Evolutionary conservation across 306 rosid species (phyloP).

Genomic region (Cicer cuneatum): DNA sequence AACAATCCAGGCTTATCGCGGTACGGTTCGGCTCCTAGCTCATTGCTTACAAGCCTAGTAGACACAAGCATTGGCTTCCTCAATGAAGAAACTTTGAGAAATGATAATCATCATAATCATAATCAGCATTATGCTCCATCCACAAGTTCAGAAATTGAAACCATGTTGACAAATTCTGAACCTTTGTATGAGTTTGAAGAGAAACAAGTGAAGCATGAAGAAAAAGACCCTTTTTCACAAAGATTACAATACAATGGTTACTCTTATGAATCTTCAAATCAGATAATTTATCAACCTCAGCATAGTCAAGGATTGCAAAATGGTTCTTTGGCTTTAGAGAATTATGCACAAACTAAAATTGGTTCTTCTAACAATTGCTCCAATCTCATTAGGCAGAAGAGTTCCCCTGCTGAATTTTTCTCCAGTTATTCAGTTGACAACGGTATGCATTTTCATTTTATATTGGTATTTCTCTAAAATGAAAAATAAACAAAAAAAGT

Average conservation of each 20-base stretch:
- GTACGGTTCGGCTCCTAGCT: constrained; percentile 68
- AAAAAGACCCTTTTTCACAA: constrained; percentile 50
- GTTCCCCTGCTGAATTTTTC: constrained; percentile 78
- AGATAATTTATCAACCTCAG: constrained; percentile 50
- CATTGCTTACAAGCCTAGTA: constrained; percentile 48
- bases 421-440: constrained; percentile 51
- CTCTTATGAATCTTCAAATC: constrained; percentile 51
- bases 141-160: constrained; percentile 67
- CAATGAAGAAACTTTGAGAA: constrained; percentile 46
- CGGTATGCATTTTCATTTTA: constrained; percentile 52
- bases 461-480: background rate
- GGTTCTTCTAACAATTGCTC: constrained; percentile 47
- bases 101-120: background rate
- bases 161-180: constrained; percentile 49
- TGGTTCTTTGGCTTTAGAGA: background rate
- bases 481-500: no score
- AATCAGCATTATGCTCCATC: constrained; percentile 46
- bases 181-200: constrained; percentile 38
- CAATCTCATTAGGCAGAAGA: constrained; percentile 68
- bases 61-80: constrained; percentile 42
- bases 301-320: constrained; percentile 49
- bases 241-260: constrained; percentile 50
- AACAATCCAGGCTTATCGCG: constrained; percentile 54
- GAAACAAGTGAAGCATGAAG: constrained; percentile 59
- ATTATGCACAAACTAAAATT: no score